Evolutionary conservation across 345 rosid species (phyloP), one percentile per base, ranked within the genome.

Genomic region (Sapria himalayana): DNA sequence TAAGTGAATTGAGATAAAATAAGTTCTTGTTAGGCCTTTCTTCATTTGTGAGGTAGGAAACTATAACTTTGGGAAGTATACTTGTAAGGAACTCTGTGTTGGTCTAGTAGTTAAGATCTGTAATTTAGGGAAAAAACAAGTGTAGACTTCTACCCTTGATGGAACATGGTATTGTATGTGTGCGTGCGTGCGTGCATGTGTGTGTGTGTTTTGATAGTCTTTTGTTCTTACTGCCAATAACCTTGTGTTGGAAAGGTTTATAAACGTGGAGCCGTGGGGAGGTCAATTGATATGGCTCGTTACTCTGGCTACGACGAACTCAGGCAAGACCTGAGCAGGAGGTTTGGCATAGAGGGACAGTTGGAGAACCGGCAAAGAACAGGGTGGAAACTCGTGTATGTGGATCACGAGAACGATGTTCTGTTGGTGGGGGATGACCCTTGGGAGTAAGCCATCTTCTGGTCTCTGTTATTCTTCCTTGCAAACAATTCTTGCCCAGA

Each of bases 301-400:
- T 78, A 78, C 65, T 58, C 69, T 1, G 91, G 77, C 38, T 78
- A 78, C 39, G 69, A 64, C 3, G 84, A 69, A 33, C 84, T 78
- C 17, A 71, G 69, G 52, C 80, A 66, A 33, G 91, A 74, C 61
- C 63, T 78, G 42, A 80, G 82, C 61, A 73, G 70, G 21, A 56
- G 71, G 60, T 78, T 78, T 54, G 91, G 91, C 9, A 74, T 78
- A 44, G 91, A 74, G 62, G 91, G 91, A 46, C 91, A 74, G 62
- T 53, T 78, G 57, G 84, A 78, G 59, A 75, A 66, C 19, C 60
- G 62, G 10, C 67, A 63, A 33, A 78, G 79, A 51, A 36, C 67
- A 25, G 91, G 79, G 31, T 78, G 84, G 91, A 78, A 78, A 43
- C 80, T 78, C 41, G 84, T 78, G 39, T 78, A 78, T 22, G 68